A percentile compares a stretch with the other conserved stretches of the same genome.
phyloP scores from a whole-genome alignment of 2,329 filamentous ascomycete genomes.

The Exserohilum turcica region DNA sequence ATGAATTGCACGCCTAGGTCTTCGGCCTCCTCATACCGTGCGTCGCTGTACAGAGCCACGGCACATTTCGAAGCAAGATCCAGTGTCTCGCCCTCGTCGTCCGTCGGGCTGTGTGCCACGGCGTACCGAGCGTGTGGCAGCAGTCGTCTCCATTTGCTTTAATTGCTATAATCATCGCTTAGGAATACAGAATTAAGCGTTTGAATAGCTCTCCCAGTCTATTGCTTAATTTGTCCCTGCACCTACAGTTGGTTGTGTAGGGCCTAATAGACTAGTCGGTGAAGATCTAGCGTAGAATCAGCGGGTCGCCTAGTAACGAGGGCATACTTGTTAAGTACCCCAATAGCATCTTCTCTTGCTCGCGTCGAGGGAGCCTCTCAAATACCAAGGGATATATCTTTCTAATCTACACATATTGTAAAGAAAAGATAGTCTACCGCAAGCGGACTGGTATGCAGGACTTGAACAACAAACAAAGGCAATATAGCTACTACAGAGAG shows the following conservation, averaged over 20 bases:
- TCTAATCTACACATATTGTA: slow-evolving; percentile 45
- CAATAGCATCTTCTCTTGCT: slow-evolving; percentile 12
- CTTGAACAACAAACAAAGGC: too few relatives aligned
- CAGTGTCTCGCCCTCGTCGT: not conserved
- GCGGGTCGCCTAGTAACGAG: not conserved
- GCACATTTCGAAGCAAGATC: not conserved
- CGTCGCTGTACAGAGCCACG: not conserved
- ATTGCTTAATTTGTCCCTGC: not conserved
- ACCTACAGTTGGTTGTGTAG: not conserved
- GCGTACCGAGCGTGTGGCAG: not conserved
- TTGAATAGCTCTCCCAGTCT: not conserved
- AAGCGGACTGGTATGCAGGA: slow-evolving; percentile 19
- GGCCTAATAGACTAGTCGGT: not conserved
- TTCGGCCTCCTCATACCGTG: not conserved
- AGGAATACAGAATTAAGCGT: not conserved
- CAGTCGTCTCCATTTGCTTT: not conserved
- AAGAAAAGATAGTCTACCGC: slow-evolving; percentile 49
- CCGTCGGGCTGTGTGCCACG: not conserved
- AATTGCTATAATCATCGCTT: not conserved
- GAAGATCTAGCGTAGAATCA: not conserved
- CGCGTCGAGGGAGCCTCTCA: slow-evolving; percentile 10
- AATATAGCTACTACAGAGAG: too few relatives aligned
- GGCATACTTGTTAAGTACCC: slow-evolving; percentile 9
- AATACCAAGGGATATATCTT: slow-evolving; percentile 25
- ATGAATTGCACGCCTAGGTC: not conserved